These are phyloP conservation scores for Niebla homalea DNA, from an alignment of 495 filamentous ascomycete genomes.

Conservation along the genomic window DNA sequence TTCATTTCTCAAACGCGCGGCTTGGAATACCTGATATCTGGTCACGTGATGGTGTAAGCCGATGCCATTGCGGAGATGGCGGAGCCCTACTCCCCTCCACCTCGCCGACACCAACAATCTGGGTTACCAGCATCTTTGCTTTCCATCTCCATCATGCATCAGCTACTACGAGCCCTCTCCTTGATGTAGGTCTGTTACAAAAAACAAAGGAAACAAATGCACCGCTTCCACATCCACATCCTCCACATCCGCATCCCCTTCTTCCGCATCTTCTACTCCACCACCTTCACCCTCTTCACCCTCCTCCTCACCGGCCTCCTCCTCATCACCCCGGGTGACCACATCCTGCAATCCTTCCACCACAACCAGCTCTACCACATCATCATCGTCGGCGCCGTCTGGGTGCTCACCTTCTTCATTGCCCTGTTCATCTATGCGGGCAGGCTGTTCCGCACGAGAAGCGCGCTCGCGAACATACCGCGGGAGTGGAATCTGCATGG, in stretches of 20 bases:
- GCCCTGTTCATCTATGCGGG: constrained; percentile 67
- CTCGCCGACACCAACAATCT: no score
- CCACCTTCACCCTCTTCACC: constrained; percentile 65
- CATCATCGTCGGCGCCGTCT: constrained; percentile 68
- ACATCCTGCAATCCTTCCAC: constrained; percentile 62
- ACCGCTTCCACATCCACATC: constrained; percentile 2
- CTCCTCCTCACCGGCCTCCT: constrained; percentile 58
- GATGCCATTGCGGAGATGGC: no score
- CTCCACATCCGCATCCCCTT: constrained; percentile 31
- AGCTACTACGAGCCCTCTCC: no score
- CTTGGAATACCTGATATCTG: no score
- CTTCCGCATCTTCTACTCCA: constrained; percentile 70
- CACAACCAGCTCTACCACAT: constrained; percentile 59
- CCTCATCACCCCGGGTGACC: constrained; percentile 69
- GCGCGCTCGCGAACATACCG: constrained; percentile 66
- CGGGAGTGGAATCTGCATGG: constrained; percentile 72
- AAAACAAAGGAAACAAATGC: no score
- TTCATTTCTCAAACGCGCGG: no score
- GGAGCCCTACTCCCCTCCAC: no score
- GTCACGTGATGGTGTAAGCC: no score
- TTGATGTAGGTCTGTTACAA: no score
- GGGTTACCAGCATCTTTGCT: no score
- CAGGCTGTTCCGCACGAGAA: constrained; percentile 79
- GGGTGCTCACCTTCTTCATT: constrained; percentile 59
- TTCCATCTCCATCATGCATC: no score